Evolutionary conservation across 257 asterid genomes (phyloP).

Genomic region (Catharanthus roseus): DNA sequence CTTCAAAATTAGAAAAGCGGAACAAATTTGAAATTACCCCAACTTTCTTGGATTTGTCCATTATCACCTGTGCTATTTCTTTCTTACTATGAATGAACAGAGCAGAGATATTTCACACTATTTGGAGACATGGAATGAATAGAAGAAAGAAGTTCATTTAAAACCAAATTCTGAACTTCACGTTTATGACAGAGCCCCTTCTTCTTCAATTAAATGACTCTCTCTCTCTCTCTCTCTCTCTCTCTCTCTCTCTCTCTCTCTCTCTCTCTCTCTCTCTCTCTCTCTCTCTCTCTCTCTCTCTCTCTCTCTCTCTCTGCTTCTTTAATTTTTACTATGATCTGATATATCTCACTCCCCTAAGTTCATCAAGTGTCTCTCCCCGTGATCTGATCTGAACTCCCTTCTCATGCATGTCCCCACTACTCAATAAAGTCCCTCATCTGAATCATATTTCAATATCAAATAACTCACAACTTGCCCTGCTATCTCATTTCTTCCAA

Average conservation of each 20-base stretch:
- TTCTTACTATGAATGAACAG: too few species aligned
- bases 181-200: slow-evolving; percentile 24
- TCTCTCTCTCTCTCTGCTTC: too few species aligned
- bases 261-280: too few species aligned
- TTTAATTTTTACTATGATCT: slow-evolving; percentile 1
- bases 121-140: slow-evolving; percentile 1
- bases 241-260: too few species aligned
- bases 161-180: slow-evolving; percentile 19
- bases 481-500: too few species aligned
- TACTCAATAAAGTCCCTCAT: slow-evolving; percentile 1
- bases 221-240: too few species aligned
- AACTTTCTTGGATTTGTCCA: neutral
- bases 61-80: neutral
- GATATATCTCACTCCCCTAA: neutral
- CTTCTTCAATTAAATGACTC: too few species aligned
- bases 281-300: too few species aligned
- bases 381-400: slow-evolving; percentile 10
- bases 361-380: slow-evolving; percentile 1
- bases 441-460: neutral
- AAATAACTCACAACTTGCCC: too few species aligned
- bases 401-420: slow-evolving; percentile 1
- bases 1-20: neutral
- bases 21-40: neutral
- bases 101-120: slow-evolving; percentile 11
- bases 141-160: slow-evolving; percentile 21